Evolutionary conservation across 441 rosid genomes (phyloP).

Genomic region (Arabidopsis lyrata): DNA sequence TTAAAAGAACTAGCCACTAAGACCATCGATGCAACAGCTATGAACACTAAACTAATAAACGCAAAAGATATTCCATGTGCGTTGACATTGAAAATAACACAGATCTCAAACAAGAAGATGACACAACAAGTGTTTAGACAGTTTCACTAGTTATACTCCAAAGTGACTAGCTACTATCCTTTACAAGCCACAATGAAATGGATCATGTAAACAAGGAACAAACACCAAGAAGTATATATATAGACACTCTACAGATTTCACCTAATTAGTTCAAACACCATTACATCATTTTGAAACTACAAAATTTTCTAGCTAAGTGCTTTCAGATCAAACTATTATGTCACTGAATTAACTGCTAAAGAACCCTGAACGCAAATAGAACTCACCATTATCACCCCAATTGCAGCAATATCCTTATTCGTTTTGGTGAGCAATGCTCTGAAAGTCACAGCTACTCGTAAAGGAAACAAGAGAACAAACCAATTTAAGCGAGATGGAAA

Average conservation of each 20-base stretch:
- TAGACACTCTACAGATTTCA: not conserved
- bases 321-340: not conserved
- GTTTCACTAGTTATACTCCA: not conserved
- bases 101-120: conserved; percentile 12
- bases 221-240: not conserved
- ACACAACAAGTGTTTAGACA: not conserved
- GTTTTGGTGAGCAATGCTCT: conserved; percentile 4
- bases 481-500: not conserved
- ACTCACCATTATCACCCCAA: not conserved
- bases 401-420: conserved; percentile 18
- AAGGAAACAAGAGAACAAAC: conserved; percentile 13
- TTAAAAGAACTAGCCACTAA: not conserved
- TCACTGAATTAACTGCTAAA: conserved; percentile 2
- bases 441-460: not conserved
- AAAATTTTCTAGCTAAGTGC: conserved; percentile 8
- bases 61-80: not conserved
- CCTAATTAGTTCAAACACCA: not conserved
- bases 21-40: not conserved
- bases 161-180: conserved; percentile 1
- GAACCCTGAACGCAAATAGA: conserved; percentile 5
- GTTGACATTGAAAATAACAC: not conserved
- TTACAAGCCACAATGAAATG: conserved; percentile 1
- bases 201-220: conserved; percentile 10
- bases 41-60: not conserved
- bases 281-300: not conserved